phyloP scores from a whole-genome alignment of 257 asterid genomes.

The Coffea eugenioides region DNA sequence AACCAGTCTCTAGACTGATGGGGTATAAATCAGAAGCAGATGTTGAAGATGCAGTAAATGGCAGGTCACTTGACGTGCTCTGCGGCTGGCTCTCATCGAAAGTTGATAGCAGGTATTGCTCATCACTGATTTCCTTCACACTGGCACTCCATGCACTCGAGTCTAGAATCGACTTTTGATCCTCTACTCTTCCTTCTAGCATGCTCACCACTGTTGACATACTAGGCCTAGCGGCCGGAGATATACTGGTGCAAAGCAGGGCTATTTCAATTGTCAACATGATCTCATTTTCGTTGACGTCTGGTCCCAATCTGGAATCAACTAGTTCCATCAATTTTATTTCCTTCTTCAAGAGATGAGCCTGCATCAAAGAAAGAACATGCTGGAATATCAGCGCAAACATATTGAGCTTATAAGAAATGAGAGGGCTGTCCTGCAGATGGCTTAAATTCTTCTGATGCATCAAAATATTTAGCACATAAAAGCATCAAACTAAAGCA shows the following conservation, averaged over 20 bases:
- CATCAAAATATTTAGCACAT: not conserved
- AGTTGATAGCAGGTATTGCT: not conserved
- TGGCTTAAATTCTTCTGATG: not conserved
- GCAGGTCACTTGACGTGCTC: constrained; percentile 3
- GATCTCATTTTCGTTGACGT: constrained; percentile 18
- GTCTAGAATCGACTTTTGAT: constrained; percentile 5
- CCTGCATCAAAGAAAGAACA: constrained; percentile 19
- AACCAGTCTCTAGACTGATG: not conserved
- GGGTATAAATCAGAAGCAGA: constrained; percentile 19
- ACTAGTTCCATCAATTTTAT: constrained; percentile 31
- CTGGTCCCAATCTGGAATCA: constrained; percentile 30
- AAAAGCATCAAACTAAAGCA: not conserved
- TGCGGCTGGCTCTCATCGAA: not conserved
- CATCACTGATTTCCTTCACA: not conserved
- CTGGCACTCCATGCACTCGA: not conserved
- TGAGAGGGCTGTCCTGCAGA: not conserved
- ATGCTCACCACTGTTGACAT: constrained; percentile 38
- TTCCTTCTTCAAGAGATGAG: constrained; percentile 22
- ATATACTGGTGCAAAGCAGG: constrained; percentile 25
- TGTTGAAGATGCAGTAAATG: constrained; percentile 6
- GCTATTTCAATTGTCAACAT: constrained; percentile 27
- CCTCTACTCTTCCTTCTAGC: constrained; percentile 26
- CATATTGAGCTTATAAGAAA: not conserved
- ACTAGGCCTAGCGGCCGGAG: constrained; percentile 27
- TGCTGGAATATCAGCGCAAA: not conserved